Evolutionary conservation across 1,284 basidiomycete species (phyloP).

Genomic region (Trichosporon faecale): DNA sequence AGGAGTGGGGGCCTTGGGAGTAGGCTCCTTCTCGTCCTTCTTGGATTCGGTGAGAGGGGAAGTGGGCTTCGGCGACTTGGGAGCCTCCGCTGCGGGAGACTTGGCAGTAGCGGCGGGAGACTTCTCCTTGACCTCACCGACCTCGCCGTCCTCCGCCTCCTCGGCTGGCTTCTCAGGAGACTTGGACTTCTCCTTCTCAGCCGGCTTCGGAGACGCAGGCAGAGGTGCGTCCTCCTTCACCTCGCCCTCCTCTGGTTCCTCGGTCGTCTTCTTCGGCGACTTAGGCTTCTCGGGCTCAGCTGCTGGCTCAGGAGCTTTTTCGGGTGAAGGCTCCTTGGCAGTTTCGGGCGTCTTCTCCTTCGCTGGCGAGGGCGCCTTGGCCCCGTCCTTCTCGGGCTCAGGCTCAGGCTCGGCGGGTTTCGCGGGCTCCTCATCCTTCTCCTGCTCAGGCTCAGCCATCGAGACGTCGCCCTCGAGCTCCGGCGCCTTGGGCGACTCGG

Average conservation of each 20-base stretch:
- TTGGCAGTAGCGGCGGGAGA: too few species aligned
- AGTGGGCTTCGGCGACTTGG: neutral
- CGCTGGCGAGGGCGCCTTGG: neutral
- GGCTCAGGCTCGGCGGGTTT: neutral
- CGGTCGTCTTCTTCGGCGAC: conserved; percentile 3
- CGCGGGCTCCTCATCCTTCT: neutral
- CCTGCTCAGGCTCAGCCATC: neutral
- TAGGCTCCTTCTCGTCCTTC: neutral
- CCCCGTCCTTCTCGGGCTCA: neutral
- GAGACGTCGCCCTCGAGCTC: neutral
- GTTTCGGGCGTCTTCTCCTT: neutral
- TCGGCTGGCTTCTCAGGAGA: neutral
- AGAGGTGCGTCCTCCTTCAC: conserved; percentile 1
- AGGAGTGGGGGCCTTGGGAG: neutral
- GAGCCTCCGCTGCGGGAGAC: neutral
- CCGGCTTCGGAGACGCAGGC: neutral
- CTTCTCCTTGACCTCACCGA: neutral
- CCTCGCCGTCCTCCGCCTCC: neutral
- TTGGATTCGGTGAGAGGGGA: neutral
- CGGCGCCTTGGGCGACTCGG: conserved; percentile 5
- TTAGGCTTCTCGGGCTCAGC: neutral
- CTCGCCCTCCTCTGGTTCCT: conserved; percentile 1
- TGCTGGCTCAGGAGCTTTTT: neutral
- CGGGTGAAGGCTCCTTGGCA: neutral
- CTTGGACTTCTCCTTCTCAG: neutral